Percentiles rank a stretch among this genome's conserved stretches.
Evolutionary conservation across 176 grass and related monocot species (phyloP).

Genomic region (Melocanna baccifera): DNA sequence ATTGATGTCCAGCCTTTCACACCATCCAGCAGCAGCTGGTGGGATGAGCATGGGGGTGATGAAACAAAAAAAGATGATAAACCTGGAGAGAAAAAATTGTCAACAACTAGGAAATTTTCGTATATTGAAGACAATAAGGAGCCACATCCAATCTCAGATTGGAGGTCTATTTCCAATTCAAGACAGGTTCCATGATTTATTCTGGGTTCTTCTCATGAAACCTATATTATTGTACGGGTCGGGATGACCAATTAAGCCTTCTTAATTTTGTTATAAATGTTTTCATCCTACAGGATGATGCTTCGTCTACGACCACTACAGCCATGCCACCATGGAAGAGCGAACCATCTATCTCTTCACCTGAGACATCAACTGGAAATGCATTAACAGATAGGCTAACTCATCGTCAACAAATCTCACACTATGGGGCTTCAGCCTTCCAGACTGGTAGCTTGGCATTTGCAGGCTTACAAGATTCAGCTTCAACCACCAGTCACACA

Average conservation of each 20-base stretch:
- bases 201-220: slow-evolving; percentile 9
- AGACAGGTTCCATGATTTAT: slow-evolving; percentile 60
- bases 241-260: slow-evolving; percentile 1
- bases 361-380: slow-evolving; percentile 52
- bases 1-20: slow-evolving; percentile 96
- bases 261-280: slow-evolving; percentile 28
- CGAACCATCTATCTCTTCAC: slow-evolving; percentile 47
- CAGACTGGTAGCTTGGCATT: slow-evolving; percentile 44
- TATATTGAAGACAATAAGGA: slow-evolving; percentile 58
- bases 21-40: slow-evolving; percentile 73
- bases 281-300: slow-evolving; percentile 55
- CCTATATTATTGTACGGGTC: slow-evolving; percentile 15
- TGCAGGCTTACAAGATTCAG: slow-evolving; percentile 58
- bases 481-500: slow-evolving; percentile 41
- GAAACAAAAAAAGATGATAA: slow-evolving; percentile 66
- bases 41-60: slow-evolving; percentile 82
- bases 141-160: slow-evolving; percentile 63
- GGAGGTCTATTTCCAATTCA: slow-evolving; percentile 65
- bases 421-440: slow-evolving; percentile 62
- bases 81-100: slow-evolving; percentile 58
- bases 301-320: slow-evolving; percentile 35
- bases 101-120: slow-evolving; percentile 57
- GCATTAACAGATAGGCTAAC: slow-evolving; percentile 52
- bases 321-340: slow-evolving; percentile 57
- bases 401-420: slow-evolving; percentile 56